These are phyloP conservation scores for Backusella macrospora DNA, from an alignment of 192 early-diverging fungal genomes.

Conservation along the genomic window DNA sequence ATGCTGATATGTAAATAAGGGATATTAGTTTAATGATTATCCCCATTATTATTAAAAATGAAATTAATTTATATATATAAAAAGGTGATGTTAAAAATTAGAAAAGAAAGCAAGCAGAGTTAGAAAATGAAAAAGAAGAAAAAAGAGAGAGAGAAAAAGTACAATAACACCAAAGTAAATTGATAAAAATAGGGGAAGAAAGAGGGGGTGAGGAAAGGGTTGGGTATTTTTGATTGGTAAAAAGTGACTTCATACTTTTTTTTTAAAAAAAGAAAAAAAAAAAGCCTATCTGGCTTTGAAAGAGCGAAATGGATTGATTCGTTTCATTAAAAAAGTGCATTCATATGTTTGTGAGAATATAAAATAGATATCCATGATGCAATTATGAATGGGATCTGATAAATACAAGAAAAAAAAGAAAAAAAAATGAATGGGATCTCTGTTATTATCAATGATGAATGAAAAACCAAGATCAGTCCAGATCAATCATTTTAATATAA, in stretches of 20 bases:
- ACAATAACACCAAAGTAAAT: background rate
- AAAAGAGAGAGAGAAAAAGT: background rate
- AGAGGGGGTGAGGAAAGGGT: background rate
- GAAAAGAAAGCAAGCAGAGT: background rate
- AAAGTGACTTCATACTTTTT: constrained; percentile 11
- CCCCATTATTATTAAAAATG: background rate
- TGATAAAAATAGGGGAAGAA: constrained; percentile 16
- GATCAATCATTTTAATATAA: no score
- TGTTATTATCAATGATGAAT: no score
- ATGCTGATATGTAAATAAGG: background rate
- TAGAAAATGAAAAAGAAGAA: background rate
- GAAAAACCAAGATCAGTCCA: no score
- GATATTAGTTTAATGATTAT: background rate
- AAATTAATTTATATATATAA: background rate
- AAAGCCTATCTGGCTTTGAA: background rate
- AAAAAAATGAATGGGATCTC: no score
- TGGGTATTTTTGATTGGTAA: constrained; percentile 12
- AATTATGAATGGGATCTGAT: no score
- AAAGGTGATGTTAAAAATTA: background rate
- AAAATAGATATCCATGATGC: no score
- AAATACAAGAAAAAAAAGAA: no score
- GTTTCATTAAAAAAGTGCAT: constrained; percentile 14
- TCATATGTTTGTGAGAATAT: constrained; percentile 9
- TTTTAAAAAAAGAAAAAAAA: no score
- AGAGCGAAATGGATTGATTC: background rate